Base-by-base conservation (phyloP, 768 basidiomycete genomes). In the Filobasidium floriforme region DNA sequence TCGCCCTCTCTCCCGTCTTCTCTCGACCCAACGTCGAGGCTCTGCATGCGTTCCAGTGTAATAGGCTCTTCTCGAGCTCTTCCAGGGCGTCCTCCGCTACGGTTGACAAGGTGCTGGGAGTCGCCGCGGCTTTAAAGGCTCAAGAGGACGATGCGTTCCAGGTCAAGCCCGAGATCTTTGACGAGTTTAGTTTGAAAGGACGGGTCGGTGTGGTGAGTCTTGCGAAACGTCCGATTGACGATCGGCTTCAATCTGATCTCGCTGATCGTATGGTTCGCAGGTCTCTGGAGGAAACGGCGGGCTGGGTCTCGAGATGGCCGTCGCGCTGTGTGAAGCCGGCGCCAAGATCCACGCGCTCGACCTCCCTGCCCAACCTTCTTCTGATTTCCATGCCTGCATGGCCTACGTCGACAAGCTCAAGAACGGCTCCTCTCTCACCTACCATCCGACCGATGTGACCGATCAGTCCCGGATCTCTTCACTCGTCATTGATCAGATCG, bases 261-360 rank as follows among this genome's bases (percentile, higher is more conserved):
- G 32, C 32, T 37, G 3, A 37, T 37, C 32, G 3, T 32, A 1
- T 7, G 18, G 1, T 28, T 41, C 18, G 51, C 41, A 69, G 68
- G 65, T 69, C 24, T 62, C 86, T 0, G 87, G 87, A 6, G 86
- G 82, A 0, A 84, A 86, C 67, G 79, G 86, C 40, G 87, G 89
- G 0, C 83, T 90, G 18, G 89, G 89, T 1, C 84, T 91, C n/a
- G 89, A 91, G 79, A 87, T 88, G 86, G 88, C 88, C 41, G 79
- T 89, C 62, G 84, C 86, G 4, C 79, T 90, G 49, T 83, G 83
- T 51, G 89, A 90, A 79, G 86, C 84, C 15, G 89, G 89, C 41
- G 87, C 87, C 7, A 82, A 84, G 40, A 66, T 75, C 14, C 73
- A 73, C 64, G 69, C 60, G 1, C 26, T 73, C 44, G 74, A 75